Evolutionary conservation across 345 rosid genomes (phyloP).

Genomic region (Populus euphratica): DNA sequence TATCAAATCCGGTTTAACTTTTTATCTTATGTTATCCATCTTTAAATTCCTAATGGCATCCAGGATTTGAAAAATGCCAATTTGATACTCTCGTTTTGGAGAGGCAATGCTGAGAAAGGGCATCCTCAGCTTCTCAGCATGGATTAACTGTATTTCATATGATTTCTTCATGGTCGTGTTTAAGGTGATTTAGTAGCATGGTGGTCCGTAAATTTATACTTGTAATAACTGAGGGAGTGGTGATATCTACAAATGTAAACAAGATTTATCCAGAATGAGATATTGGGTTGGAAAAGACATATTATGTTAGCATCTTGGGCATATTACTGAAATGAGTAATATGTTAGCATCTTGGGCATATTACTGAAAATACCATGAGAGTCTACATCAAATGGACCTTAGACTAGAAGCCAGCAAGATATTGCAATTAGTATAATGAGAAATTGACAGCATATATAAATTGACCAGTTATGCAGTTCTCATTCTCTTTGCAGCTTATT

Average conservation of each 20-base stretch:
- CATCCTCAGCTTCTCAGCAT: background rate
- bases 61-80: background rate
- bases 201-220: background rate
- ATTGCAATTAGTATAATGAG: background rate
- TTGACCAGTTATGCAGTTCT: background rate
- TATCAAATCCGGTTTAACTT: no score
- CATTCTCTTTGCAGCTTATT: background rate
- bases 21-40: no score
- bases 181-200: background rate
- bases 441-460: background rate
- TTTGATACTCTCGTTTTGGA: background rate
- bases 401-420: background rate
- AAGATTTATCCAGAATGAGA: background rate
- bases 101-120: background rate
- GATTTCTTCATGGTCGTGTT: background rate
- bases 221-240: background rate
- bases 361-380: background rate
- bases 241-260: background rate
- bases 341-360: background rate
- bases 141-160: background rate
- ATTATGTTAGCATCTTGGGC: background rate
- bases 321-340: background rate
- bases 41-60: background rate
- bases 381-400: background rate
- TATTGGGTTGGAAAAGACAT: background rate